Evolutionary conservation across 371 early-diverging fungal genomes (phyloP), one percentile per base, ranked within the genome.

Genomic region (Circinella umbellata): DNA sequence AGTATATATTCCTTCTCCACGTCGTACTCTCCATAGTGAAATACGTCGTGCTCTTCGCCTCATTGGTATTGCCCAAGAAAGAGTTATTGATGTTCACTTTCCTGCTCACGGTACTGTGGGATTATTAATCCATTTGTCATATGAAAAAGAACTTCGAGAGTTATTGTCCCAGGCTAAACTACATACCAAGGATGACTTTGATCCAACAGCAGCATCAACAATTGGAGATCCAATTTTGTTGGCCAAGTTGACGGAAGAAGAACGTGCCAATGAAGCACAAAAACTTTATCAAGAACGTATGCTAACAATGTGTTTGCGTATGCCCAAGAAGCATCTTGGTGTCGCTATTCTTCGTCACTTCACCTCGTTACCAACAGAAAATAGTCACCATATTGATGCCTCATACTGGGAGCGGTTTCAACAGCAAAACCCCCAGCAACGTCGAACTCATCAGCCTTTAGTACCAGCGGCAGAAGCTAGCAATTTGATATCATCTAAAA

Each of bases 71-170:
- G 18, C 35, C 0, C 70, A 70, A 37, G 36, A 17, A 4, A n/a
- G 66, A 1, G 20, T 65, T 10, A 49, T 70, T 3, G 70, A 70
- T 34, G n/a, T 70, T 8, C 70, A 65, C n/a, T 70, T 70, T 47
- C 66, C 70, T 8, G 51, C 53, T 9, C 49, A n/a, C 20, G 51
- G 70, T 35, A 35, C 36, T 37, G 46, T 66, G 3, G 66, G 62
- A 3, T 20, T 70, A 3, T 38, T 66, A 17, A 37, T 70, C 4
- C 53, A 70, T 54, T 0, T 3, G 3, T 64, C 57, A 3, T 70
- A 18, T 20, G 48, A 65, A 0, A 0, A 4, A 8, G 69, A 69
- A 11, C 42, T 69, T 1, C 15, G 17, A 6, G 36, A 13, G 0
- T 1, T n/a, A 5, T 39, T 70, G 2, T 8, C 11, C 4, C 4